Evolutionary conservation across 2,329 filamentous ascomycete genomes (phyloP).

Genomic region (Orbilia ellipsospora): DNA sequence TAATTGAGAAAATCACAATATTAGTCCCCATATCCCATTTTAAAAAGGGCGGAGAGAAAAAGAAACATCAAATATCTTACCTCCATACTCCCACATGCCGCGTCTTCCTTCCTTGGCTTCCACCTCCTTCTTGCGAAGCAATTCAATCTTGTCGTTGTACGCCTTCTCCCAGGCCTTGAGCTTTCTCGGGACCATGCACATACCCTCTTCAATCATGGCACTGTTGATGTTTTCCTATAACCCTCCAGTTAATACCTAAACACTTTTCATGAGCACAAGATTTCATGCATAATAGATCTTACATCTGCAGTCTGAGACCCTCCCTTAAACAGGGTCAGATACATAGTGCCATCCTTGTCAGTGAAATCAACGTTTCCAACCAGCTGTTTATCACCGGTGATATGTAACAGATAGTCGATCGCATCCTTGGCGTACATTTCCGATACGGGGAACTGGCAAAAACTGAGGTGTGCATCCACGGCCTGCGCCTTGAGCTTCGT

Average conservation of each 20-base stretch:
- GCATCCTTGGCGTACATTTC: conserved; percentile 86
- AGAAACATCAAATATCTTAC: conserved; percentile 38
- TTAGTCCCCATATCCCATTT: conserved; percentile 5
- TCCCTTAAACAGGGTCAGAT: conserved; percentile 84
- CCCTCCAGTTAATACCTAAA: not conserved
- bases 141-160: conserved; percentile 66
- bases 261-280: not conserved
- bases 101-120: conserved; percentile 80
- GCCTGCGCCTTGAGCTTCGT: conserved; percentile 89
- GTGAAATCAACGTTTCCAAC: conserved; percentile 92
- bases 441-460: conserved; percentile 85
- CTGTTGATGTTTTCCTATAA: conserved; percentile 86
- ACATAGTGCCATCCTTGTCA: conserved; percentile 79
- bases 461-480: conserved; percentile 84
- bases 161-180: conserved; percentile 89
- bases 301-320: conserved; percentile 33
- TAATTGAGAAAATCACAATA: not conserved
- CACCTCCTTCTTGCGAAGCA: conserved; percentile 77
- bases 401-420: conserved; percentile 77
- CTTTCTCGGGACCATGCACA: conserved; percentile 92
- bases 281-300: conserved; percentile 14
- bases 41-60: not conserved
- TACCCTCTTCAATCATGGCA: conserved; percentile 82
- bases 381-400: conserved; percentile 76
- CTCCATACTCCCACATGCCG: conserved; percentile 99